Base-by-base conservation (phyloP, 2,329 filamentous ascomycete species). In the Endocalyx cinctus region DNA sequence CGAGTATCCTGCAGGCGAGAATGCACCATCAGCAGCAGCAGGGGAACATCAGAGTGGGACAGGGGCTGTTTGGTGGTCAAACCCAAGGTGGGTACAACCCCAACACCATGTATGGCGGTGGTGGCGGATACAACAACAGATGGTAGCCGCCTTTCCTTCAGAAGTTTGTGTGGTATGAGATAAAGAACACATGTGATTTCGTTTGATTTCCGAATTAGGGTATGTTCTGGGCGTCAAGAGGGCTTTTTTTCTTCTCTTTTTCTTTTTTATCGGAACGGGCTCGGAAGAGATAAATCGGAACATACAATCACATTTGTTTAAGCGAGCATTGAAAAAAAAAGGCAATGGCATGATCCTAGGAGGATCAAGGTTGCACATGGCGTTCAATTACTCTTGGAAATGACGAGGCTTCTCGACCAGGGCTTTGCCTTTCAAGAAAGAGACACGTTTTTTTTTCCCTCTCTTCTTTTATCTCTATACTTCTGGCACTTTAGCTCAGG, bases 1-100 rank as follows among this genome's bases (percentile, higher is more conserved):
- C 90, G 77, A 95, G 87, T 78, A 96, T 96, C 78, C 82, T 97
- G 77, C 89, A 95, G 75, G 87, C 87, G 67, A 87, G 89, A 77
- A 84, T 94, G 77, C 89, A 94, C 69, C 86, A 92, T 72, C 79
- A 84, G 70, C 75, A 80, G 55, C 82, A 84, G 70, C 52, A 52
- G 33, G 84, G 80, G 69, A 84, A 80, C 74, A 79, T 79, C 67
- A 82, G 84, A 76, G 82, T 82, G 70, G 84, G 85, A 66, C 87
- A 92, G 77, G 86, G 85, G 66, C 76, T 92, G 65, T 94, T 92
- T 70, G 83, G 83, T 68, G 85, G 85, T 68, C 84, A 83, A 74
- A 74, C 70, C 60, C 84, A 94, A 90, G 87, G 87, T 92, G 88
- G 87, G 84, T 95, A 94, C 79, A 88, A 84, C 60, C 77, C 79